Conservation (phyloP, 768 basidiomycete genomes). For the Candolleomyces aberdarensis region DNA sequence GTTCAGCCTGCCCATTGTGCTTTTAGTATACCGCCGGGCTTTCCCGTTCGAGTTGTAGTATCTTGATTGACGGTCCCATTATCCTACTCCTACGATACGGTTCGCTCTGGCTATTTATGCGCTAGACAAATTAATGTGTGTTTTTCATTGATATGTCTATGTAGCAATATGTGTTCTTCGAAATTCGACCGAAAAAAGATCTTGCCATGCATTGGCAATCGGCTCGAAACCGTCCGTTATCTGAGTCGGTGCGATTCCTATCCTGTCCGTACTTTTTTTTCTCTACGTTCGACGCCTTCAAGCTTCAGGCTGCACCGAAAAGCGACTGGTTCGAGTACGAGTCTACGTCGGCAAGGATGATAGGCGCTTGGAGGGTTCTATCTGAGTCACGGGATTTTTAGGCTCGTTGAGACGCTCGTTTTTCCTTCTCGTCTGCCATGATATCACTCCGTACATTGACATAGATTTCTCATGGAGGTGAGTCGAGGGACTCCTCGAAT, state of each 20-base stretch:
- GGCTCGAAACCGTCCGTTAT: too few relatives aligned
- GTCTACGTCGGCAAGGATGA: too few relatives aligned
- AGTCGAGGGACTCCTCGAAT: too few relatives aligned
- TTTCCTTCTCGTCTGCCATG: conserved; percentile 1
- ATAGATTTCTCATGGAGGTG: background rate
- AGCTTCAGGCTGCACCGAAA: too few relatives aligned
- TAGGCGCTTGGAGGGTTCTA: background rate
- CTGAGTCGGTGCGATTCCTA: too few relatives aligned
- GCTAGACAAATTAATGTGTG: conserved; percentile 1
- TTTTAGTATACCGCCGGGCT: conserved; percentile 4
- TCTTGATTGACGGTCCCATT: too few relatives aligned
- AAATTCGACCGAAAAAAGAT: too few relatives aligned
- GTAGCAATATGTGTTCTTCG: background rate
- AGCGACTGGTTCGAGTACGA: too few relatives aligned
- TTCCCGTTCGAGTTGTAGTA: background rate
- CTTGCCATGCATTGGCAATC: too few relatives aligned
- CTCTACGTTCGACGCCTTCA: too few relatives aligned
- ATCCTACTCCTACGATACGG: background rate
- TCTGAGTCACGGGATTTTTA: background rate
- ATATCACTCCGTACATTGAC: background rate
- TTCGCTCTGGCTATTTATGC: background rate
- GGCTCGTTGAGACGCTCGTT: background rate
- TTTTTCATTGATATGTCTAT: background rate
- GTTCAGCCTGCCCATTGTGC: background rate
- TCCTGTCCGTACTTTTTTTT: too few relatives aligned